Evolutionary conservation across 2,329 filamentous ascomycete genomes (phyloP), one percentile per base, ranked within the genome.

Genomic region (Epicoccum sorghinum): DNA sequence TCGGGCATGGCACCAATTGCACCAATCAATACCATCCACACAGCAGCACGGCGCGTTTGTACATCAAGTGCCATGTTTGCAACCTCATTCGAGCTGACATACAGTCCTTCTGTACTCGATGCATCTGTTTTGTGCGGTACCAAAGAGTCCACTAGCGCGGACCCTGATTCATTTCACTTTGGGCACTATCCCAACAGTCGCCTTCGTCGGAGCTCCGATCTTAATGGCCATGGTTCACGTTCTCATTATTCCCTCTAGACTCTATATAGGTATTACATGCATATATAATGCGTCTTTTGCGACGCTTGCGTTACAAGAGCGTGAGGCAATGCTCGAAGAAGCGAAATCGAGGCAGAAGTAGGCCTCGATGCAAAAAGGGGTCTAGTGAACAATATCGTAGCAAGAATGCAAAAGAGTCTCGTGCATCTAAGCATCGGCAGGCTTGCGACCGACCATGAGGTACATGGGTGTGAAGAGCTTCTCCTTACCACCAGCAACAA

Each of bases 391-490:
- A 55, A 60, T 38, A 44, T 33, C 51, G 45, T 45, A 35, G 43
- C 58, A 42, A 57, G 47, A 59, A 55, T 36, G 18, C 41, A 27
- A 30, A 48, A 33, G n/a, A 25, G 30, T 38, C 22, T 23, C 52
- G 46, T 30, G 30, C 58, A 37, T 39, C 54, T 68, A 73, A 45
- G 70, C 69, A 30, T 66, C 47, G 10, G 58, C 64, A n/a, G 93
- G 91, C 83, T 97, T 97, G 78, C 90, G 87, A 57, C 86, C 93
- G 55, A 97, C 86, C 91, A 97, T 97, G 71, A 98, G 81, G 79
- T 96, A 97, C 93, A 98, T 98, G 52, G 93, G 93, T 1, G 93
- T 98, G 79, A 98, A 98, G n/a, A 98, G 84, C 76, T 96, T 90
- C 80, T 93, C 83, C 75, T 86, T 85, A 32, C 87, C 93, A 77